Conservation (phyloP, 257 asterid species). For the Solanum virginianum region DNA sequence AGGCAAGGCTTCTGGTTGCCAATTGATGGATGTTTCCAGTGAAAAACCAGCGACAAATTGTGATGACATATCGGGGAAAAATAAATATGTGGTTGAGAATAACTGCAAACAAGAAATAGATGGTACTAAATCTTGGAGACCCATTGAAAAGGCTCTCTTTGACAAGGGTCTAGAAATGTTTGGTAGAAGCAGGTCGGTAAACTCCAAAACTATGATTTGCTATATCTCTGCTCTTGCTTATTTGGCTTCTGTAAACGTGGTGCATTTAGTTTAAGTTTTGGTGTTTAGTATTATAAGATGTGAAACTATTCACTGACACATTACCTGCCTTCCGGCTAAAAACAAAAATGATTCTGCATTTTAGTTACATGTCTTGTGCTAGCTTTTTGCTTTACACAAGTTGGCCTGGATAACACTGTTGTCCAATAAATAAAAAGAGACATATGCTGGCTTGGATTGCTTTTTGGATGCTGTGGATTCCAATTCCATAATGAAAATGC, state of each 20-base stretch:
- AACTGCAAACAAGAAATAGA: constrained; percentile 28
- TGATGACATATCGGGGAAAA: constrained; percentile 36
- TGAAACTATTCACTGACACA: neutral
- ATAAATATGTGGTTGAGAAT: constrained; percentile 34
- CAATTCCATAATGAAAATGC: neutral
- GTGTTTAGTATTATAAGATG: neutral
- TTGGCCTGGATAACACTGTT: neutral
- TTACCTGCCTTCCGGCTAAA: neutral
- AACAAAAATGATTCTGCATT: neutral
- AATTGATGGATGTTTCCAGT: neutral
- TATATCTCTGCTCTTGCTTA: neutral
- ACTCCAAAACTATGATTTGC: constrained; percentile 9
- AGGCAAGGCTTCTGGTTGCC: constrained; percentile 31
- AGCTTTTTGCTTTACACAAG: neutral
- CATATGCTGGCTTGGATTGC: neutral
- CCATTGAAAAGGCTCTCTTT: constrained; percentile 79
- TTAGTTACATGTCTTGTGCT: neutral
- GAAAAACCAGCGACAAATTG: constrained; percentile 18
- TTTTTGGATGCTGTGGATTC: neutral
- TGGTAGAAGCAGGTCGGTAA: constrained; percentile 74
- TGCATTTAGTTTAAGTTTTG: neutral
- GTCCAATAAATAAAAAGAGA: neutral
- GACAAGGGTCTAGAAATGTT: constrained; percentile 89
- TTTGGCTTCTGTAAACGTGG: neutral
- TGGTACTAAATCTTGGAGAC: constrained; percentile 66